Conservation (phyloP, 2,329 filamentous ascomycete genomes). For the Rasamsonia emersonii region DNA sequence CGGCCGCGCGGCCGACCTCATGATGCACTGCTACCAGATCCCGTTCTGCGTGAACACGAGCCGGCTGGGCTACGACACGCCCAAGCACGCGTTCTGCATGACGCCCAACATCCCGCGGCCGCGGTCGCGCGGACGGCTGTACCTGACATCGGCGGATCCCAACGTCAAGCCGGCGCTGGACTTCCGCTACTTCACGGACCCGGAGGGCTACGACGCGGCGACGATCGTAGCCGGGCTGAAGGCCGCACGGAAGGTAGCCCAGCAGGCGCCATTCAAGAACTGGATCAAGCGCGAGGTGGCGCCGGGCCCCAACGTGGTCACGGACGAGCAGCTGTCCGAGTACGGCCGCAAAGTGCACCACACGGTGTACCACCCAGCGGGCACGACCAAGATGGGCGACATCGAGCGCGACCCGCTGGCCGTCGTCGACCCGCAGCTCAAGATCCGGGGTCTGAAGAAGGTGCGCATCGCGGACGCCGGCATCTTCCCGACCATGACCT, state of each 20-base stretch:
- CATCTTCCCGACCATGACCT: slow-evolving; percentile 79
- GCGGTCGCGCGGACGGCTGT: slow-evolving; percentile 67
- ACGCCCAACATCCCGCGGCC: slow-evolving; percentile 84
- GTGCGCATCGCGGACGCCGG: slow-evolving; percentile 78
- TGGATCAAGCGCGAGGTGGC: slow-evolving; percentile 80
- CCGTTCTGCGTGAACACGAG: slow-evolving; percentile 81
- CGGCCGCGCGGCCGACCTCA: slow-evolving; percentile 71
- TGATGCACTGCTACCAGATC: slow-evolving; percentile 98
- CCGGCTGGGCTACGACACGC: slow-evolving; percentile 64
- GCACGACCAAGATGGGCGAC: slow-evolving; percentile 86
- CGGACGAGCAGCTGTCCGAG: slow-evolving; percentile 71
- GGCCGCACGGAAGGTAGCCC: slow-evolving; percentile 66
- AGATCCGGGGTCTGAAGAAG: slow-evolving; percentile 62
- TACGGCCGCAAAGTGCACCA: slow-evolving; percentile 76
- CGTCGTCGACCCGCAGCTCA: slow-evolving; percentile 70
- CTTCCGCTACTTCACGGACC: slow-evolving; percentile 84
- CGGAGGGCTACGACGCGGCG: slow-evolving; percentile 74
- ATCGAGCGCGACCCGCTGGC: slow-evolving; percentile 58
- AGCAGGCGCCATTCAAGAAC: slow-evolving; percentile 67
- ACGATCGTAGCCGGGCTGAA: slow-evolving; percentile 70
- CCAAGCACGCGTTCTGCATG: slow-evolving; percentile 80
- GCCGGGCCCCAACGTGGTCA: slow-evolving; percentile 63
- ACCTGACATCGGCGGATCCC: slow-evolving; percentile 67
- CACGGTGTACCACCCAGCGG: slow-evolving; percentile 83
- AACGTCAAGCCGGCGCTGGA: slow-evolving; percentile 72